Evolutionary conservation across 2,329 filamentous ascomycete genomes (phyloP), one percentile per base, ranked within the genome.

Genomic region (Aureobasidium pullulans): DNA sequence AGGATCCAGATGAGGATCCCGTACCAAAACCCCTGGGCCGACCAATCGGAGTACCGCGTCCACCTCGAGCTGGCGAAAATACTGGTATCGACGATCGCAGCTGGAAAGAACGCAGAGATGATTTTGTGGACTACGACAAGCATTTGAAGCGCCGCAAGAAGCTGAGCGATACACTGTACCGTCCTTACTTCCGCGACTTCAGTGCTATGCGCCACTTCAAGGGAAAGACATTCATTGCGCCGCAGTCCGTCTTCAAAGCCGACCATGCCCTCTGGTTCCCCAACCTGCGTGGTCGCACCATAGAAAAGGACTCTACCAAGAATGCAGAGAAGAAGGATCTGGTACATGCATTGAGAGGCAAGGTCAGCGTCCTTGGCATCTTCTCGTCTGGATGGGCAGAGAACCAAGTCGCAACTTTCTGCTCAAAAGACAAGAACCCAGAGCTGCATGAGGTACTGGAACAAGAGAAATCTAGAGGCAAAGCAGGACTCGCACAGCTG

Each of bases 141-240:
- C 92, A 97, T 71, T 75, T 96, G 7, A 79, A 83, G 64, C 83
- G 86, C 65, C 84, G 93, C 64, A 82, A 89, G 66, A 80, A 90
- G 70, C 78, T 97, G 88, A 71, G 89, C 46, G 81, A 83, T 65
- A 85, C 90, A 71, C 86, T 95, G 69, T 79, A 86, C 19, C 89
- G 89, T 61, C 92, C 93, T 2, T 99, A 99, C 75, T 99, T 96
- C 77, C 88, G 91, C 72, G 93, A 99, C 79, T 96, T 91, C 88
- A 84, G 84, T 61, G 94, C 95, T 75, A 83, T 96, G 73, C 80
- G 86, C 65, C 86, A 94, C 64, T 76, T 81, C 75, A 84, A 91
- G 67, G 94, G 94, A 68, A 99, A 99, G 75, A 90, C 90, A 28
- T 99, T 96, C 76, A 78, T 93, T 54, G 86, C 90, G 19, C 93